Percentiles rank a stretch among this genome's conserved stretches.
Conservation (phyloP, 176 grass and related monocot genomes). For the Aegilops speltoides region DNA sequence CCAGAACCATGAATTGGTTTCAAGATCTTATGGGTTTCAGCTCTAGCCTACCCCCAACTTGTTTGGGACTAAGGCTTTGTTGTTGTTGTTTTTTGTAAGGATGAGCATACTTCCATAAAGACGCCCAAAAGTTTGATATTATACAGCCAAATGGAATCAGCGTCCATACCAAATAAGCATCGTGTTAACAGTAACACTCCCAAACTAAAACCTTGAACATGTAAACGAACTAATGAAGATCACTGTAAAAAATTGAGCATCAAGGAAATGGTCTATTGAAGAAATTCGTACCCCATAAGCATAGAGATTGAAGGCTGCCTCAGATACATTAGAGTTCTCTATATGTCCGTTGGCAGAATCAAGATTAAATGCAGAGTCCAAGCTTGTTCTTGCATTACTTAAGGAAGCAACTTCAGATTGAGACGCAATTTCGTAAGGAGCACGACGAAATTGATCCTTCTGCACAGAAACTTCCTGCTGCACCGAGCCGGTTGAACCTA, state of each 20-base stretch:
- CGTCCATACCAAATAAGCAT: background rate
- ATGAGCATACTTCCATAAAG: no score
- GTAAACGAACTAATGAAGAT: background rate
- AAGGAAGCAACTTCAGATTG: conserved; percentile 23
- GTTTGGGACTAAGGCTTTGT: no score
- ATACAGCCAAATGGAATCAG: background rate
- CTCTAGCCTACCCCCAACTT: no score
- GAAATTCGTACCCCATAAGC: conserved; percentile 84
- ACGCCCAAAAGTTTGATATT: no score
- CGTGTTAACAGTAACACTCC: background rate
- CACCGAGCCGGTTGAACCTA: conserved; percentile 27
- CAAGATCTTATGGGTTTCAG: no score
- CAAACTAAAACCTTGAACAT: background rate
- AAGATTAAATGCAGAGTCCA: conserved; percentile 48
- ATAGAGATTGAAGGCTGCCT: conserved; percentile 49
- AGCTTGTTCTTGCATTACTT: conserved; percentile 37
- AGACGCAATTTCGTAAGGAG: conserved; percentile 20
- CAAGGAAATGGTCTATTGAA: conserved; percentile 17
- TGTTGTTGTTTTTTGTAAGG: no score
- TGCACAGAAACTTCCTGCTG: conserved; percentile 42
- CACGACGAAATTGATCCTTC: conserved; percentile 29
- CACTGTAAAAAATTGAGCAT: conserved; percentile 1
- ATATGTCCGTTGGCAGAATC: conserved; percentile 51
- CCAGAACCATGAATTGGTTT: no score
- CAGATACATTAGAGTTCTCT: conserved; percentile 44